These are phyloP conservation scores for Irpex sp. DNA, from an alignment of 1,284 basidiomycete genomes.

Conservation along the genomic window DNA sequence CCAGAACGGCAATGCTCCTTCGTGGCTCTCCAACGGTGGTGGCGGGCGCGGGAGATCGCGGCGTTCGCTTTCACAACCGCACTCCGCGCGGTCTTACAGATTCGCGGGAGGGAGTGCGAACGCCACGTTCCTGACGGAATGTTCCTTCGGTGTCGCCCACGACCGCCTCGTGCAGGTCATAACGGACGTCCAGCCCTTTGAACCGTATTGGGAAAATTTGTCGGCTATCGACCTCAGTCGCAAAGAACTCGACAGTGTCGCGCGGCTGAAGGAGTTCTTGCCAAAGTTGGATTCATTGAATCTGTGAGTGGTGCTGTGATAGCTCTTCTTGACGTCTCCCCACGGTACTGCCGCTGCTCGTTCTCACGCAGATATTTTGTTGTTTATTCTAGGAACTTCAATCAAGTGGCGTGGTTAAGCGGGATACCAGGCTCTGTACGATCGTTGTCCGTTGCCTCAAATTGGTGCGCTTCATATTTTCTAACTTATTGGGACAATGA, in stretches of 20 bases:
- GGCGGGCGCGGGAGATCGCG: conserved; percentile 26
- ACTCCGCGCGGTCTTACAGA: conserved; percentile 17
- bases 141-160: conserved; percentile 89
- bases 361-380: conserved; percentile 7
- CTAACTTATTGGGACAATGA: not conserved
- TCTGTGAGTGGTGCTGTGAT: conserved; percentile 48
- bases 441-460: conserved; percentile 76
- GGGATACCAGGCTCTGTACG: conserved; percentile 77
- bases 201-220: conserved; percentile 90
- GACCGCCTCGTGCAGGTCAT: conserved; percentile 89
- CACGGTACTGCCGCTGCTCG: conserved; percentile 12
- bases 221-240: conserved; percentile 71
- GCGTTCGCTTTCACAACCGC: conserved; percentile 43
- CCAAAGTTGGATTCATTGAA: conserved; percentile 78
- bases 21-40: conserved; percentile 6
- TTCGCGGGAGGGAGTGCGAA: conserved; percentile 35
- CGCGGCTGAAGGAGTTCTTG: conserved; percentile 90
- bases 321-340: not conserved
- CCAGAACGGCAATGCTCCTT: conserved; percentile 25
- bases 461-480: conserved; percentile 46
- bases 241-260: conserved; percentile 83
- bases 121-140: conserved; percentile 88
- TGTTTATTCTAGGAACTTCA: conserved; percentile 56
- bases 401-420: conserved; percentile 82
- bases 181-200: conserved; percentile 93